Percentiles rank a stretch among this genome's conserved stretches.
These are phyloP conservation scores for Trifolium repens DNA, from an alignment of 306 rosid genomes.

Conservation along the genomic window DNA sequence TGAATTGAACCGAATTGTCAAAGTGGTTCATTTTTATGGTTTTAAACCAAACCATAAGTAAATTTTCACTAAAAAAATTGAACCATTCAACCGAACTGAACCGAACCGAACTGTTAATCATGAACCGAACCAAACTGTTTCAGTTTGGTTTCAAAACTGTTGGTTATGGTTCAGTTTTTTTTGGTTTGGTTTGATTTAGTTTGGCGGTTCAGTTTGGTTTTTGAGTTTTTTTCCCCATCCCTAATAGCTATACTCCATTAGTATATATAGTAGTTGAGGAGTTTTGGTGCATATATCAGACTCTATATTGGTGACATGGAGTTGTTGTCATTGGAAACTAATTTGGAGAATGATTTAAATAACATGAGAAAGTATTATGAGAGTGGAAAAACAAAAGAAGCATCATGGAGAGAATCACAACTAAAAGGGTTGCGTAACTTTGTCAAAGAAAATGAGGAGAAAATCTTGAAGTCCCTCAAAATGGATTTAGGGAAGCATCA, in stretches of 20 bases:
- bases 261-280: not conserved
- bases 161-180: too few relatives aligned
- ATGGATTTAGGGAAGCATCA: constrained; percentile 74
- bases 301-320: constrained; percentile 34
- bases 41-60: too few relatives aligned
- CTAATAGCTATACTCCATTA: not conserved
- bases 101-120: too few relatives aligned
- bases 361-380: constrained; percentile 53
- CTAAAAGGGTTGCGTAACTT: constrained; percentile 56
- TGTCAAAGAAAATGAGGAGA: constrained; percentile 51
- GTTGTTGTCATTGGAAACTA: not conserved
- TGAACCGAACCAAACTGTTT: too few relatives aligned
- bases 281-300: constrained; percentile 10
- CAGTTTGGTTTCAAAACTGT: too few relatives aligned
- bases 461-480: constrained; percentile 62
- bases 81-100: too few relatives aligned
- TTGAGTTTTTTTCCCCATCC: too few relatives aligned
- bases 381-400: constrained; percentile 66
- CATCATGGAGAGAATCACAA: constrained; percentile 74
- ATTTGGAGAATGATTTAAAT: constrained; percentile 47
- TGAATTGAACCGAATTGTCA: too few relatives aligned
- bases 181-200: too few relatives aligned
- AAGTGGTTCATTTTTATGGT: too few relatives aligned
- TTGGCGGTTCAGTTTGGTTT: too few relatives aligned
- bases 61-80: too few relatives aligned